A percentile compares a stretch with the other conserved stretches of the same genome.
These are phyloP conservation scores for Ceratocystis cacaofunesta DNA, from an alignment of 2,329 filamentous ascomycete species.

Conservation along the genomic window DNA sequence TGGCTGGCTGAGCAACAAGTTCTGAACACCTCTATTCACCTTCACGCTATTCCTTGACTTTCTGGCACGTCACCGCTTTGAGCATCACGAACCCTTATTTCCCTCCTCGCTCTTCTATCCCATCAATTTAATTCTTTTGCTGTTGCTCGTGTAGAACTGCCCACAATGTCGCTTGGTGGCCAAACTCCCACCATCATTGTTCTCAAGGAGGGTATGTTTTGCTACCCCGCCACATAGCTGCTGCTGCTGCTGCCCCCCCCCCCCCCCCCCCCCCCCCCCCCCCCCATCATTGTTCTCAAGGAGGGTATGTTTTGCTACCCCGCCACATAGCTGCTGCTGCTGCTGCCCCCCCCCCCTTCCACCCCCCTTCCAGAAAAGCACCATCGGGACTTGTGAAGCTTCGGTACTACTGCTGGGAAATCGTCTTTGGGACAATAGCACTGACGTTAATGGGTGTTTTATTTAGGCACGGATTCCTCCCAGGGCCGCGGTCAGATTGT, in stretches of 20 bases:
- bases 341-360: no score
- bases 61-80: slow-evolving; percentile 16
- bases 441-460: not conserved
- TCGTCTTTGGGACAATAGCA: not conserved
- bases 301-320: slow-evolving; percentile 55
- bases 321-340: slow-evolving; percentile 24
- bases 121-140: slow-evolving; percentile 7
- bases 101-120: not conserved
- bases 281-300: slow-evolving; percentile 83
- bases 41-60: slow-evolving; percentile 11
- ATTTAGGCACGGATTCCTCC: slow-evolving; percentile 80
- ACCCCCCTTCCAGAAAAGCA: not conserved
- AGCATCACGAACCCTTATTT: slow-evolving; percentile 10
- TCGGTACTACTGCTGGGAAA: not conserved
- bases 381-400: not conserved
- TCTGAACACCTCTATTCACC: slow-evolving; percentile 13
- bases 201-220: slow-evolving; percentile 75
- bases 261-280: no score
- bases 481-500: slow-evolving; percentile 94
- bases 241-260: slow-evolving; percentile 14
- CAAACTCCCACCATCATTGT: slow-evolving; percentile 97
- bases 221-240: slow-evolving; percentile 28
- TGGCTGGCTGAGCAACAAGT: slow-evolving; percentile 6
- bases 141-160: slow-evolving; percentile 2
- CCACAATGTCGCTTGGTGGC: slow-evolving; percentile 83